These are phyloP conservation scores for Phialocephala sp. DNA, from an alignment of 2,329 filamentous ascomycete genomes.

Conservation along the genomic window DNA sequence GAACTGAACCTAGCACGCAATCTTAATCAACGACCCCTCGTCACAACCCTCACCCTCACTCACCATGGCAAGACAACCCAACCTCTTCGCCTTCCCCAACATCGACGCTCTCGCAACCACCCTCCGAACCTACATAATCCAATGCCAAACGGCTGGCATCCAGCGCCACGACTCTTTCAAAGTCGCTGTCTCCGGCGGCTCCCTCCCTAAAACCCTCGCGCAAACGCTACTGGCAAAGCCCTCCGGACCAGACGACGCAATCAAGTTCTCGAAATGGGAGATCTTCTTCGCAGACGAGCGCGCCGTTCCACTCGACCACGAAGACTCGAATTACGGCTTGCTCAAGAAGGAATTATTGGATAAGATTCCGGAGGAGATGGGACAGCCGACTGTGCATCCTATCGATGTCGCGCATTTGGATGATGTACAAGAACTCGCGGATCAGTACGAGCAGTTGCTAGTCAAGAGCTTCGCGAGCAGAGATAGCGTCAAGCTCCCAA, in stretches of 20 bases:
- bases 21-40: neutral
- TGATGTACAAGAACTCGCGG: conserved; percentile 89
- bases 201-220: conserved; percentile 85
- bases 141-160: conserved; percentile 80
- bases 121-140: conserved; percentile 82
- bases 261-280: conserved; percentile 89
- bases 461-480: conserved; percentile 86
- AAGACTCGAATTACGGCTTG: conserved; percentile 92
- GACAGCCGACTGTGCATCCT: conserved; percentile 73
- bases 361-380: conserved; percentile 75
- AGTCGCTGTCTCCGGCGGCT: conserved; percentile 91
- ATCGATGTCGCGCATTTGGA: conserved; percentile 72
- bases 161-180: conserved; percentile 85
- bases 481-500: conserved; percentile 91
- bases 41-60: conserved; percentile 9
- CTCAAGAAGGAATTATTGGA: conserved; percentile 87
- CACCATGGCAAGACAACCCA: conserved; percentile 50
- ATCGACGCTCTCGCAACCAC: conserved; percentile 73
- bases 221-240: conserved; percentile 73
- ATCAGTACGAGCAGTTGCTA: conserved; percentile 88
- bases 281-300: conserved; percentile 99
- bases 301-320: conserved; percentile 87
- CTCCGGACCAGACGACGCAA: conserved; percentile 59
- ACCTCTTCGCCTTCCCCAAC: conserved; percentile 81
- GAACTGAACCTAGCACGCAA: neutral